phyloP scores from a whole-genome alignment of 1,139 yeast species.

The Casaregolazyma suthepensis region DNA sequence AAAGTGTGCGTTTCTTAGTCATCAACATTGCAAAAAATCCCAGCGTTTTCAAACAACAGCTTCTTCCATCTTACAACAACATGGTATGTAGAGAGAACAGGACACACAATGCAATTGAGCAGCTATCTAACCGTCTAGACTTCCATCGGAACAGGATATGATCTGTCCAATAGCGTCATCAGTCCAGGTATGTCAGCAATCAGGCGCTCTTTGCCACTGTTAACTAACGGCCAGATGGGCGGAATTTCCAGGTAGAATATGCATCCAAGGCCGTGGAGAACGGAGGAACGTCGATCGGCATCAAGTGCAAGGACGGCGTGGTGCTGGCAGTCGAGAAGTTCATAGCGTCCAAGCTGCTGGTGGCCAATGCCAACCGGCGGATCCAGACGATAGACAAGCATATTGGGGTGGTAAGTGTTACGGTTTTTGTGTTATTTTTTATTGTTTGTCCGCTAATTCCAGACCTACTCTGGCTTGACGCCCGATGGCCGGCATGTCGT shows the following conservation, averaged over 20 bases:
- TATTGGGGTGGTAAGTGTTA: constrained; percentile 66
- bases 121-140: constrained; percentile 40
- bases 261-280: constrained; percentile 97
- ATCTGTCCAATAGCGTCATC: constrained; percentile 87
- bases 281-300: constrained; percentile 92
- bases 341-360: constrained; percentile 77
- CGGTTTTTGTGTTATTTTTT: neutral
- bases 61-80: neutral
- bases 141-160: constrained; percentile 96
- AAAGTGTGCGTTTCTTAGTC: neutral
- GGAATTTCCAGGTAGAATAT: constrained; percentile 97
- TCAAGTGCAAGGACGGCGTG: constrained; percentile 86
- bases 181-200: constrained; percentile 31
- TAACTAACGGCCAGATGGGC: constrained; percentile 54
- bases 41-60: neutral
- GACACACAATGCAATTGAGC: neutral
- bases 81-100: neutral
- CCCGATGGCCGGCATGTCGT: constrained; percentile 97
- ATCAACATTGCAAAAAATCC: neutral
- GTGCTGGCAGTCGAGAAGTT: constrained; percentile 96
- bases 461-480: constrained; percentile 76
- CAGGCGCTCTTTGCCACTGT: neutral
- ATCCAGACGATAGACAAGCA: constrained; percentile 92
- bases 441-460: neutral
- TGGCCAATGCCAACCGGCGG: constrained; percentile 81